Base-by-base conservation (phyloP, 805 yeast species). In the Saitoella complicata region DNA sequence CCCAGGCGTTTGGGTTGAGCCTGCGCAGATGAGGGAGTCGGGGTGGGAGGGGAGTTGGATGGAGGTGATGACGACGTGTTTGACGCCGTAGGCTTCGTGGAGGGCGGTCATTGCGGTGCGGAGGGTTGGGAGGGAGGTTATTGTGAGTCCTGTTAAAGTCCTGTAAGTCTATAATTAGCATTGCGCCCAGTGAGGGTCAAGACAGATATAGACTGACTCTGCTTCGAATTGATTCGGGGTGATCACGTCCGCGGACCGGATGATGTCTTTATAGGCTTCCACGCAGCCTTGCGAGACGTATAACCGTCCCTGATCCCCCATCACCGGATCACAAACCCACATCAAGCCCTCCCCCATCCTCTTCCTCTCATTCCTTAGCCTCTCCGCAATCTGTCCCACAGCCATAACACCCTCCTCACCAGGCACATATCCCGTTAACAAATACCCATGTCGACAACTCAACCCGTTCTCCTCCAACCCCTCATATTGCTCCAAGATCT, bases 211-310 rank as follows among this genome's bases (percentile, higher is more conserved):
- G 84, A 58, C 60, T 6, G 12, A 41, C 43, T 86, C 95, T 11
- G 80, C 69, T 58, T 87, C 97, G 59, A 80, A 88, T 58, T 83
- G 93, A 59, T 87, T 87, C 2, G 97, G 97, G 0, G 96, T 87
- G 10, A 83, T 73, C 6, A 86, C 80, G 1, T 50, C 54, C 5
- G 69, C 74, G 37, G 54, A 52, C 12, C 58, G 51, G 31, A 78
- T 55, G 9, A 76, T 63, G 4, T 61, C 51, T 52, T 67, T 65
- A 53, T 79, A 78, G 4, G 70, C 71, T 0, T 93, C 79, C 5
- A 81, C 70, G 1, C 73, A 76, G 34, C 65, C 66, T 35, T 67
- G 66, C 11, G 57, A 46, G 32, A 88, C 95, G 58, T 88, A 88
- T 3, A 86, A 60, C 46, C 66, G 70, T 1, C 95, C 95, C 53